Evolutionary conservation across 805 yeast genomes (phyloP).

Genomic region (Saturnispora sanitii): DNA sequence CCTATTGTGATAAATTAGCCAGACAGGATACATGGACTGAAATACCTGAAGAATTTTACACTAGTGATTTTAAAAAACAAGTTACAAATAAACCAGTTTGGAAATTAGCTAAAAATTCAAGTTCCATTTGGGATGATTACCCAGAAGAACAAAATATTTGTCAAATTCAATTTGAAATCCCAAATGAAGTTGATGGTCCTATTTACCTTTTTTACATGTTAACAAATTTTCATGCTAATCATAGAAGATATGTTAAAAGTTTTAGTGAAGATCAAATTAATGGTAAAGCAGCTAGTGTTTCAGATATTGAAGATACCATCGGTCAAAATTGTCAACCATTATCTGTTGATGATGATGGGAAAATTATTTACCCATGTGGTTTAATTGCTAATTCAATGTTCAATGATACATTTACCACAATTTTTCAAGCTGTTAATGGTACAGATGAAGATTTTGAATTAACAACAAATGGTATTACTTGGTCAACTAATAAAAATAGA

Average conservation of each 20-base stretch:
- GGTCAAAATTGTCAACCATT: constrained; percentile 61
- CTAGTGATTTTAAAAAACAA: constrained; percentile 45
- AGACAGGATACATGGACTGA: constrained; percentile 32
- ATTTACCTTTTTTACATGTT: constrained; percentile 71
- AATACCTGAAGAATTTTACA: constrained; percentile 52
- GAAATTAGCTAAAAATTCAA: constrained; percentile 40
- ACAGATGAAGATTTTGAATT: constrained; percentile 35
- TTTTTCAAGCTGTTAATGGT: constrained; percentile 33
- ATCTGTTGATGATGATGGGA: constrained; percentile 36
- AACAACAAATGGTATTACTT: constrained; percentile 51
- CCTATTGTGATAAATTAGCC: constrained; percentile 51
- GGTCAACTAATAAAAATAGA: constrained; percentile 58
- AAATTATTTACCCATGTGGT: constrained; percentile 70
- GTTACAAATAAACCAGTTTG: constrained; percentile 47
- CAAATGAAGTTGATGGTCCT: constrained; percentile 62
- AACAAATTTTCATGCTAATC: constrained; percentile 87
- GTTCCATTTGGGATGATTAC: constrained; percentile 31
- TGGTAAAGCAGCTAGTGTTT: constrained; percentile 55
- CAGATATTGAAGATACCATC: constrained; percentile 41
- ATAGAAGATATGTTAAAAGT: constrained; percentile 85
- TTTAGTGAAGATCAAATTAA: constrained; percentile 71
- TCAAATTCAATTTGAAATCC: constrained; percentile 62
- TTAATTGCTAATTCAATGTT: constrained; percentile 72
- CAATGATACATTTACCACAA: constrained; percentile 57
- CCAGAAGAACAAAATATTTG: constrained; percentile 48